Evolutionary conservation across 2,329 filamentous ascomycete genomes (phyloP).

Genomic region (Sporothrix sp.): DNA sequence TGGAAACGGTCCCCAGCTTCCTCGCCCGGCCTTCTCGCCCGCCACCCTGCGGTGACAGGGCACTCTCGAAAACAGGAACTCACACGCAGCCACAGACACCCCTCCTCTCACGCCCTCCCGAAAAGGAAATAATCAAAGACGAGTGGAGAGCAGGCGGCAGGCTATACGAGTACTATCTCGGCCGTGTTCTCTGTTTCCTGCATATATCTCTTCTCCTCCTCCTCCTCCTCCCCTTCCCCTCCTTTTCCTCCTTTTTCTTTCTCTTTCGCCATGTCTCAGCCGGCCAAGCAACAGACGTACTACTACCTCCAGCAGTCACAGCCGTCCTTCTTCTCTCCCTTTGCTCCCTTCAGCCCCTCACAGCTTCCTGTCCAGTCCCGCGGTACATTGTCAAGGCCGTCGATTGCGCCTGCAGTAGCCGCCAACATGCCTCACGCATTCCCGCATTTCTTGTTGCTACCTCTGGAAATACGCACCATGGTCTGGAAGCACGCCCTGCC

Average conservation of each 20-base stretch:
- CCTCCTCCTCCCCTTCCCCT: constrained; percentile 4
- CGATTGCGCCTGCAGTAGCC: neutral
- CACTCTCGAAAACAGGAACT: too few relatives aligned
- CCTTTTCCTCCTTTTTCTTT: neutral
- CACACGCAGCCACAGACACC: too few relatives aligned
- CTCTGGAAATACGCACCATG: constrained; percentile 35
- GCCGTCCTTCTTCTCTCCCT: neutral
- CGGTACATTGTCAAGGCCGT: neutral
- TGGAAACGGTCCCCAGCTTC: too few relatives aligned
- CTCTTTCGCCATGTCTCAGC: constrained; percentile 5
- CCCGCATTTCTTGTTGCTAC: constrained; percentile 26
- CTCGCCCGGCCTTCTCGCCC: too few relatives aligned
- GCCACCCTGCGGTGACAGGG: too few relatives aligned
- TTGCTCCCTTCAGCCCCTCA: neutral
- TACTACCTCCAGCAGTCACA: constrained; percentile 6
- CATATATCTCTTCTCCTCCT: neutral
- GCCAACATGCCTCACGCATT: constrained; percentile 20
- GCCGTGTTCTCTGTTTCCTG: neutral
- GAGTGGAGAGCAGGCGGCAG: neutral
- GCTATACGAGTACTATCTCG: constrained; percentile 8
- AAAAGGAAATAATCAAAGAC: constrained; percentile 1
- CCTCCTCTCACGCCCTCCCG: constrained; percentile 5
- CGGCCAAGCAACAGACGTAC: constrained; percentile 6
- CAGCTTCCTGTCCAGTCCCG: neutral
- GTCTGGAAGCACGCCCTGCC: constrained; percentile 38